These are phyloP conservation scores for cucumber (Cucumis sativus) DNA, from an alignment of 306 rosid genomes.

Conservation along the genomic window DNA sequence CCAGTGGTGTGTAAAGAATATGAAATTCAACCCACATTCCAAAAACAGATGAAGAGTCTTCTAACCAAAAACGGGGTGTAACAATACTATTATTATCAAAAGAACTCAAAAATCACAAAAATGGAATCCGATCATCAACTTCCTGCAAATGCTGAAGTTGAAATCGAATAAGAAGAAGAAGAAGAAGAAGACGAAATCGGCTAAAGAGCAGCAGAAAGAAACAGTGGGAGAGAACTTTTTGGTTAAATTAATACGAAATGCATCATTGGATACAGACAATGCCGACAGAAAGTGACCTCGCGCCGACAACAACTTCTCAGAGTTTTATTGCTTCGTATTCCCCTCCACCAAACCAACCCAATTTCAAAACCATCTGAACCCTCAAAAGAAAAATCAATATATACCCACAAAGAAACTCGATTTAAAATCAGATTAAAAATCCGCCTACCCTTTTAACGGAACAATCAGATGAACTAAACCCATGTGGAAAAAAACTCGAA, in stretches of 20 bases:
- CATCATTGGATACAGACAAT: conserved; percentile 52
- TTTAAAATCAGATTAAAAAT: not conserved
- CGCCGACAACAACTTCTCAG: conserved; percentile 55
- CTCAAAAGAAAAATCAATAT: not conserved
- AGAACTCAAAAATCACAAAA: not conserved
- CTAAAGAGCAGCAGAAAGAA: conserved; percentile 24
- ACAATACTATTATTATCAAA: not conserved
- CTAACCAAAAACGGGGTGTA: not conserved
- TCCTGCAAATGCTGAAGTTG: not conserved
- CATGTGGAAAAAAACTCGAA: not conserved
- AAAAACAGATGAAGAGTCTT: conserved; percentile 23
- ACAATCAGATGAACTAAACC: conserved; percentile 2
- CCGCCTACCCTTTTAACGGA: not conserved
- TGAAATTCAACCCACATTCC: conserved; percentile 22
- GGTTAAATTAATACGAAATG: conserved; percentile 23
- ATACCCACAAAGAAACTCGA: not conserved
- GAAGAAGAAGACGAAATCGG: conserved; percentile 3
- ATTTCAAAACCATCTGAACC: conserved; percentile 6
- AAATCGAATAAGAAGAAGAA: not conserved
- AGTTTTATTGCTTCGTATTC: conserved; percentile 19
- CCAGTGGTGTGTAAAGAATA: conserved; percentile 12
- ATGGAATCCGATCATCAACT: not conserved
- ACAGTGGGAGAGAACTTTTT: conserved; percentile 28
- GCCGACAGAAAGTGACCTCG: conserved; percentile 88
- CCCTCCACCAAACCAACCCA: conserved; percentile 45